These are phyloP conservation scores for Anthoceros angustus DNA, from an alignment of 225 moss, liverwort and hornwort species.

Conservation along the genomic window DNA sequence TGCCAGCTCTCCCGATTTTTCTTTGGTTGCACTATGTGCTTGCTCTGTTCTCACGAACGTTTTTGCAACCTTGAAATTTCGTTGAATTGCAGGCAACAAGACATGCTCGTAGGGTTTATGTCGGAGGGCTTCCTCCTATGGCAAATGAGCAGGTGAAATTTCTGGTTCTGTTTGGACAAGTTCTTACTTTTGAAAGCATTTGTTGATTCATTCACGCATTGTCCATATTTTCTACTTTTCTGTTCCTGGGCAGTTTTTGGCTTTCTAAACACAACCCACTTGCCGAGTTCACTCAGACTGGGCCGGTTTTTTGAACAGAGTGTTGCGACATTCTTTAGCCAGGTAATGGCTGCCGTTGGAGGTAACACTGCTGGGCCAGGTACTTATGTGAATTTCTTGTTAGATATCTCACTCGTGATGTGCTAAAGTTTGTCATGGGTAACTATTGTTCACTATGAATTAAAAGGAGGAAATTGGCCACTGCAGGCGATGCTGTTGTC, in stretches of 20 bases:
- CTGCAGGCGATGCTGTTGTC: slow-evolving; percentile 85
- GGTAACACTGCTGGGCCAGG: slow-evolving; percentile 99
- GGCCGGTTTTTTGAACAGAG: slow-evolving; percentile 31
- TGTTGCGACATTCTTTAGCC: slow-evolving; percentile 93
- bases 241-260: too few species aligned
- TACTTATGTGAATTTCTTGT: slow-evolving; percentile 8
- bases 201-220: too few species aligned
- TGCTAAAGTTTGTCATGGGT: background rate
- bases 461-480: too few species aligned
- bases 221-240: too few species aligned
- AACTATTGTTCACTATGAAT: background rate
- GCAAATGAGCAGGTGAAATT: slow-evolving; percentile 6
- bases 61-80: background rate
- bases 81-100: slow-evolving; percentile 20
- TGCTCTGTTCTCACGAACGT: too few species aligned
- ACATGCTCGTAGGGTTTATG: slow-evolving; percentile 4
- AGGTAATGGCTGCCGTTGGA: slow-evolving; percentile 96
- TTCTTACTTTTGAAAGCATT: background rate
- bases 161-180: background rate
- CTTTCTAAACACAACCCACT: too few species aligned
- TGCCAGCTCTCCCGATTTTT: background rate
- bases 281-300: too few species aligned
- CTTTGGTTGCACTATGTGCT: background rate
- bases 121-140: slow-evolving; percentile 1
- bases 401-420: background rate